Evolutionary conservation across 352 stramenopile genomes (phyloP).

Genomic region (Phytopythium vexans): DNA sequence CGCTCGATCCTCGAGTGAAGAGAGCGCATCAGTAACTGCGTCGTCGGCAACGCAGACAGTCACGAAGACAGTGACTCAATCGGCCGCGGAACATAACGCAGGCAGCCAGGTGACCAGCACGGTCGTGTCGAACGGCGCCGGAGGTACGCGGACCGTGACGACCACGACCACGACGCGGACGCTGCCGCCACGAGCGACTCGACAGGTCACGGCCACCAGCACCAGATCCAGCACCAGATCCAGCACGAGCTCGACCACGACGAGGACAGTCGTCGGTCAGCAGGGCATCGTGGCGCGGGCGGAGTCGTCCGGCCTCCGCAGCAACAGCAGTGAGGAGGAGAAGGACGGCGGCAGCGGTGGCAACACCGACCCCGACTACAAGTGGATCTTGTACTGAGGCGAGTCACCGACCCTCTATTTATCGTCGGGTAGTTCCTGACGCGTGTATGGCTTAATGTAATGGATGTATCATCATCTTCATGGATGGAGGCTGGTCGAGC

Average conservation of each 20-base stretch:
- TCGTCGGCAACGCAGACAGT: neutral
- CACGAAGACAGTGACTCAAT: neutral
- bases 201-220: neutral
- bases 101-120: neutral
- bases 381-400: conserved; percentile 5
- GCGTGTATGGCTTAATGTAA: too few species aligned
- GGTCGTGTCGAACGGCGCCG: neutral
- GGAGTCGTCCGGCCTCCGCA: neutral
- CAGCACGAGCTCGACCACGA: neutral
- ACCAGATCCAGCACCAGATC: neutral
- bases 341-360: neutral
- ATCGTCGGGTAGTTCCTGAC: too few species aligned
- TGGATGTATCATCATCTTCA: too few species aligned
- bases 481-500: too few species aligned
- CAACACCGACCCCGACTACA: neutral
- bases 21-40: too few species aligned
- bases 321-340: neutral
- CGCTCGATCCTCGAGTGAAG: too few species aligned
- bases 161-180: neutral
- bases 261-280: neutral
- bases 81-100: neutral
- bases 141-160: neutral
- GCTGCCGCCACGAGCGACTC: neutral
- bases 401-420: too few species aligned
- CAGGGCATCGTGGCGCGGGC: neutral